Evolutionary conservation across 805 yeast genomes (phyloP).

Genomic region (Blastobotrys americana): DNA sequence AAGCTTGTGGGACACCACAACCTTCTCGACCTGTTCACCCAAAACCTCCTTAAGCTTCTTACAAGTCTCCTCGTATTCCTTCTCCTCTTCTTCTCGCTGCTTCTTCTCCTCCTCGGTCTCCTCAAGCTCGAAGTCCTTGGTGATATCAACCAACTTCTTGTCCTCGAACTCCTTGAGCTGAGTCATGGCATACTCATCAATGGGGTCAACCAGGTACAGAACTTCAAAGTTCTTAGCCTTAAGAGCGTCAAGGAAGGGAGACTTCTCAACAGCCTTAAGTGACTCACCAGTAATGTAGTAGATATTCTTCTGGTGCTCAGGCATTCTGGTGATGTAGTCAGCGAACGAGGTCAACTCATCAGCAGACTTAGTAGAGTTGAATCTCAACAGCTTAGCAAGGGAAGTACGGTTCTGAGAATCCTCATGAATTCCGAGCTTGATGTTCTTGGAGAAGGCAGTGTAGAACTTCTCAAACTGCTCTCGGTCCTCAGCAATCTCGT

Average conservation of each 20-base stretch:
- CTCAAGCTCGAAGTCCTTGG: conserved; percentile 94
- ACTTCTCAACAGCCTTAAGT: conserved; percentile 93
- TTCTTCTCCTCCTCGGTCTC: conserved; percentile 98
- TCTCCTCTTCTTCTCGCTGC: conserved; percentile 85
- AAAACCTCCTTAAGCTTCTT: conserved; percentile 93
- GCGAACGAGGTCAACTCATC: conserved; percentile 92
- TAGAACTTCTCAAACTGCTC: conserved; percentile 99
- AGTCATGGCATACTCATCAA: conserved; percentile 98
- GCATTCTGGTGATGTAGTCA: conserved; percentile 99
- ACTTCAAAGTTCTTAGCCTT: conserved; percentile 99
- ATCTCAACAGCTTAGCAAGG: conserved; percentile 93
- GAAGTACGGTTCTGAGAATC: conserved; percentile 96
- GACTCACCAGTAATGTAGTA: conserved; percentile 99
- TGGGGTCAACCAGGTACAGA: conserved; percentile 95
- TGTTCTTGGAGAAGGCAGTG: conserved; percentile 95
- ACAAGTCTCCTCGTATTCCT: conserved; percentile 88
- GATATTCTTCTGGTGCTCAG: conserved; percentile 98
- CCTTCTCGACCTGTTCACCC: conserved; percentile 99
- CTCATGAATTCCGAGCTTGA: conserved; percentile 98
- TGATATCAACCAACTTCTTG: conserved; percentile 96
- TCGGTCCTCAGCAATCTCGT: conserved; percentile 97
- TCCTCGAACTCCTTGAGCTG: conserved; percentile 99
- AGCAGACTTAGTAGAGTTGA: conserved; percentile 89
- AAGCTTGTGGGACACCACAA: conserved; percentile 93
- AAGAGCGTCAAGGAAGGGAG: conserved; percentile 98